Percentiles rank a stretch among this genome's conserved stretches.
phyloP scores from a whole-genome alignment of 768 basidiomycete species.

The Crucibulum laeve region DNA sequence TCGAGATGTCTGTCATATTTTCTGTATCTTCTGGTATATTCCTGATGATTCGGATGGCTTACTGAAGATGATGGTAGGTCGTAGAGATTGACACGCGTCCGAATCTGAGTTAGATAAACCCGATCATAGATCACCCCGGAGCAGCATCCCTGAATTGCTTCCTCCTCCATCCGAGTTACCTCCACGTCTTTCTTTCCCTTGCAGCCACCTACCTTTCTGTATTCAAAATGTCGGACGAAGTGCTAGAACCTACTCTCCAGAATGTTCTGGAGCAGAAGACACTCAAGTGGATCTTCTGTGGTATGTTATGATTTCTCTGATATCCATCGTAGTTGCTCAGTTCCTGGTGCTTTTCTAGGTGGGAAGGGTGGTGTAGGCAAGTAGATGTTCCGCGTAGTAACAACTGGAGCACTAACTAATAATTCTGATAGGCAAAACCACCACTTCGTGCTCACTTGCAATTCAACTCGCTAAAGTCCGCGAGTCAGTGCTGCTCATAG shows the following conservation, averaged over 20 bases:
- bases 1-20: constrained; percentile 24
- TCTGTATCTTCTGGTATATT: no score
- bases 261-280: constrained; percentile 91
- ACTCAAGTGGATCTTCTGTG: constrained; percentile 99
- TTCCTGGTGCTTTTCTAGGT: constrained; percentile 44
- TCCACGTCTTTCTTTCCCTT: no score
- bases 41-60: constrained; percentile 7
- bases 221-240: constrained; percentile 52
- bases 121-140: no score
- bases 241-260: constrained; percentile 82
- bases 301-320: constrained; percentile 38
- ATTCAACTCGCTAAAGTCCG: constrained; percentile 88
- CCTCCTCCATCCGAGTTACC: no score
- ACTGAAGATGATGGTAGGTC: constrained; percentile 5
- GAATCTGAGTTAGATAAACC: no score
- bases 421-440: constrained; percentile 78
- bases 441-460: constrained; percentile 96
- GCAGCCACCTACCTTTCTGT: constrained; percentile 1
- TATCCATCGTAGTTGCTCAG: constrained; percentile 5
- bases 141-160: no score
- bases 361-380: constrained; percentile 98
- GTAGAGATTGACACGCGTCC: constrained; percentile 4
- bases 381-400: constrained; percentile 27
- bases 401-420: neutral
- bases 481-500: constrained; percentile 96